Conservation (phyloP, 2,329 filamentous ascomycete species). For the Phyllosticta paracitricarpa region DNA sequence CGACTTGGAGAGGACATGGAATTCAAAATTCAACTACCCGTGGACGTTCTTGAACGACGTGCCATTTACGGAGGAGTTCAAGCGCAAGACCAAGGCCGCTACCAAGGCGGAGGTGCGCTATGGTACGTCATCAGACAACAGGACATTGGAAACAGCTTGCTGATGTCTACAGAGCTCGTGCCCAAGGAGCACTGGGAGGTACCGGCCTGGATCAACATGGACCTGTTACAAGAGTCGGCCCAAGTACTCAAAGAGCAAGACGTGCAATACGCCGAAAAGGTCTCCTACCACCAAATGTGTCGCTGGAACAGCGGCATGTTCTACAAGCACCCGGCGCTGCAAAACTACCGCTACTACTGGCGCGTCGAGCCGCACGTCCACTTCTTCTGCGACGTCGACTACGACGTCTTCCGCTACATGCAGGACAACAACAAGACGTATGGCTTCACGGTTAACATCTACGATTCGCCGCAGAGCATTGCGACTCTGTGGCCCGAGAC, state of each 20-base stretch:
- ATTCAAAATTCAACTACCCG: conserved; percentile 97
- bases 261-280: conserved; percentile 81
- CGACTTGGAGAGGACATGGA: conserved; percentile 92
- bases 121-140: conserved; percentile 40
- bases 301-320: conserved; percentile 98
- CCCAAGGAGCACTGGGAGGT: conserved; percentile 93
- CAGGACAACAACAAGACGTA: conserved; percentile 97
- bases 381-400: conserved; percentile 98
- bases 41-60: conserved; percentile 99
- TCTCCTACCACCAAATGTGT: conserved; percentile 98
- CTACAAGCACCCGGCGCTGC: conserved; percentile 86
- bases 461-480: conserved; percentile 81
- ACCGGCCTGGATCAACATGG: conserved; percentile 83
- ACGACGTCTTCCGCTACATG: conserved; percentile 98
- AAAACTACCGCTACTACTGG: conserved; percentile 87
- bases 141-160: neutral
- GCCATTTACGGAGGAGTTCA: conserved; percentile 90
- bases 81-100: conserved; percentile 62
- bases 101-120: conserved; percentile 86
- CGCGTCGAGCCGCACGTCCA: conserved; percentile 96
- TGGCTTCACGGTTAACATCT: conserved; percentile 95
- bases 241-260: conserved; percentile 71
- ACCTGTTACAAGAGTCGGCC: conserved; percentile 76
- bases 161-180: conserved; percentile 57
- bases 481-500: conserved; percentile 93